Evolutionary conservation across 805 yeast species (phyloP).

Genomic region (Saturnispora saitoi): DNA sequence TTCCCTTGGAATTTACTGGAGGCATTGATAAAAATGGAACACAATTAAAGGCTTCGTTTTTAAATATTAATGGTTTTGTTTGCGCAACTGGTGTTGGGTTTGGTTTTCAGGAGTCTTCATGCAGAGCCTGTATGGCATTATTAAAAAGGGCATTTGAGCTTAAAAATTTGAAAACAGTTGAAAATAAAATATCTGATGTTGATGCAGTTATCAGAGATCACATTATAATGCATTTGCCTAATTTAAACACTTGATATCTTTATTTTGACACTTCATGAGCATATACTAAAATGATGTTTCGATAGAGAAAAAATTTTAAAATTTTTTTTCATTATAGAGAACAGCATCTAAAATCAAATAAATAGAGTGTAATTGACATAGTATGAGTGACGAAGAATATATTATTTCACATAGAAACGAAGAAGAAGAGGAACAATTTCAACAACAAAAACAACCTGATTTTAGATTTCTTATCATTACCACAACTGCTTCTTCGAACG

Average conservation of each 20-base stretch:
- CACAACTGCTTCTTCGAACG: slow-evolving; percentile 16
- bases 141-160: background rate
- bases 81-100: slow-evolving; percentile 7
- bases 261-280: background rate
- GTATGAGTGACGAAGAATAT: slow-evolving; percentile 15
- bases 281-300: background rate
- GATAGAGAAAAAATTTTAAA: background rate
- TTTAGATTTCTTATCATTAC: slow-evolving; percentile 7
- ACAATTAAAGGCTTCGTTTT: background rate
- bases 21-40: slow-evolving; percentile 1
- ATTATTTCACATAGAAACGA: slow-evolving; percentile 12
- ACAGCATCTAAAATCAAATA: background rate
- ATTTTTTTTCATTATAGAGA: background rate
- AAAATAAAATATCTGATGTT: background rate
- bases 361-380: background rate
- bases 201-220: background rate
- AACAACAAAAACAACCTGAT: slow-evolving; percentile 7
- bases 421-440: slow-evolving; percentile 3
- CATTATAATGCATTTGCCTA: background rate
- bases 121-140: slow-evolving; percentile 1
- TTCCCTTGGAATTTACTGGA: background rate
- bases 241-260: background rate
- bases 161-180: too few species aligned
- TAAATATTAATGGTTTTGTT: background rate
- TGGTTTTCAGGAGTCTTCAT: background rate